Conservation (phyloP, 768 basidiomycete genomes). For the Rhodosporidiobolus sp. region DNA sequence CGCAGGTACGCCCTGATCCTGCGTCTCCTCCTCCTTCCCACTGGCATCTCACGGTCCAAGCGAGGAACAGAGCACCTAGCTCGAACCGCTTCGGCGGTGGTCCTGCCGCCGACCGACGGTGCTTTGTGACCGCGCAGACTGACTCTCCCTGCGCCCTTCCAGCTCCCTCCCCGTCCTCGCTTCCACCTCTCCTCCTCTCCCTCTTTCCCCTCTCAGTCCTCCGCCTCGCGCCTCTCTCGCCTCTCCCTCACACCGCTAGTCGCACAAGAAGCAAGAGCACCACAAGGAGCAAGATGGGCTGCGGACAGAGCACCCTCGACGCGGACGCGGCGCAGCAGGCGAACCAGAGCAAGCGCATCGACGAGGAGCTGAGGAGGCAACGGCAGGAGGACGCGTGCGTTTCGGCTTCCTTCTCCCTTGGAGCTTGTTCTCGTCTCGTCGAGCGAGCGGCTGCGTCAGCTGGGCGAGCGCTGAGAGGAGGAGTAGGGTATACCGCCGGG, state of each 20-base stretch:
- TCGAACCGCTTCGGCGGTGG: too few species aligned
- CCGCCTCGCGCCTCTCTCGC: background rate
- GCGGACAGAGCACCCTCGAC: constrained; percentile 8
- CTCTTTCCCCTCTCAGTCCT: too few species aligned
- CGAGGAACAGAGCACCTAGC: too few species aligned
- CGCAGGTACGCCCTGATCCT: too few species aligned
- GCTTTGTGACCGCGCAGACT: too few species aligned
- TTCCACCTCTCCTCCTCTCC: too few species aligned
- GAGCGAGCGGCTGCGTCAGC: background rate
- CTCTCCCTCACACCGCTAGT: background rate
- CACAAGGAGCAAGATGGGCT: constrained; percentile 1
- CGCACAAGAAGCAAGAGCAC: too few species aligned
- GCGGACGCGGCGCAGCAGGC: background rate
- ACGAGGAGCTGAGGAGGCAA: constrained; percentile 6
- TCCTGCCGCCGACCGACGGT: too few species aligned
- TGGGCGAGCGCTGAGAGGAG: background rate
- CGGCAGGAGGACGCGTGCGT: constrained; percentile 16
- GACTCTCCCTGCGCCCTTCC: too few species aligned
- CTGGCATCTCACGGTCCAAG: too few species aligned
- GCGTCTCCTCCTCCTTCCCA: too few species aligned
- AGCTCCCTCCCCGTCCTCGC: too few species aligned
- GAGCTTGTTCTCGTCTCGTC: background rate
- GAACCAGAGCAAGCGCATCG: constrained; percentile 6
- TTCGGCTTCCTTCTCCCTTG: background rate
- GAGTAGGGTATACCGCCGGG: background rate